These are phyloP conservation scores for Coemansia sp. DNA, from an alignment of 192 early-diverging fungal species.

Conservation along the genomic window DNA sequence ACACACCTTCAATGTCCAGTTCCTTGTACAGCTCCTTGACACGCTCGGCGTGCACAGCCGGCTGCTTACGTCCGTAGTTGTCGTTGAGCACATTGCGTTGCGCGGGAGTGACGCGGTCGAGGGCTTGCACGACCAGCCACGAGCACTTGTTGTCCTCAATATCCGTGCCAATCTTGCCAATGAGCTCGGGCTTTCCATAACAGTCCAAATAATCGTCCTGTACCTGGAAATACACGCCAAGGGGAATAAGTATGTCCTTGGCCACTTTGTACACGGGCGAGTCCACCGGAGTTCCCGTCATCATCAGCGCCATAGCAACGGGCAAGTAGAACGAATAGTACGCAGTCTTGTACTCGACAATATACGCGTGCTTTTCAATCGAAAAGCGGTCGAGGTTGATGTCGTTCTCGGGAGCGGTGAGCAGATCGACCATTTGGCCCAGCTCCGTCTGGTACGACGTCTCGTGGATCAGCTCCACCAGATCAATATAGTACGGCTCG, in stretches of 20 bases:
- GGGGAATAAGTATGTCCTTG: slow-evolving; percentile 81
- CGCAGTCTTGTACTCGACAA: slow-evolving; percentile 97
- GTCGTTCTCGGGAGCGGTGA: slow-evolving; percentile 96
- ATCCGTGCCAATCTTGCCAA: slow-evolving; percentile 99
- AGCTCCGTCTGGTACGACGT: slow-evolving; percentile 95
- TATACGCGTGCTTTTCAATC: slow-evolving; percentile 88
- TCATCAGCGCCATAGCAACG: slow-evolving; percentile 88
- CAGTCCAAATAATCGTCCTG: slow-evolving; percentile 99
- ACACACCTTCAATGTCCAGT: slow-evolving; percentile 74
- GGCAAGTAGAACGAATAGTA: slow-evolving; percentile 99
- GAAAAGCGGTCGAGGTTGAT: slow-evolving; percentile 91
- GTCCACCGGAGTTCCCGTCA: slow-evolving; percentile 77
- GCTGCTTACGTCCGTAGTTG: slow-evolving; percentile 88
- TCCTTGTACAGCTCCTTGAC: slow-evolving; percentile 86
- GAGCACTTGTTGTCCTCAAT: slow-evolving; percentile 99
- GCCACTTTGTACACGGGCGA: slow-evolving; percentile 80
- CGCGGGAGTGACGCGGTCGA: slow-evolving; percentile 71
- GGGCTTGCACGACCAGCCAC: slow-evolving; percentile 95
- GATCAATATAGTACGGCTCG: slow-evolving; percentile 83
- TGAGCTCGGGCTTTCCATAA: slow-evolving; percentile 83
- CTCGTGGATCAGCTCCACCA: slow-evolving; percentile 95
- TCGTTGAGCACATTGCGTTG: slow-evolving; percentile 86
- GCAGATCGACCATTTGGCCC: slow-evolving; percentile 95
- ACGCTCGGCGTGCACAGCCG: slow-evolving; percentile 66
- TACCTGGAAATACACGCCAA: slow-evolving; percentile 98